Evolutionary conservation across 108 stramenopile species (phyloP), one percentile per base, ranked within the genome.

Genomic region (Nitzschia putrida): DNA sequence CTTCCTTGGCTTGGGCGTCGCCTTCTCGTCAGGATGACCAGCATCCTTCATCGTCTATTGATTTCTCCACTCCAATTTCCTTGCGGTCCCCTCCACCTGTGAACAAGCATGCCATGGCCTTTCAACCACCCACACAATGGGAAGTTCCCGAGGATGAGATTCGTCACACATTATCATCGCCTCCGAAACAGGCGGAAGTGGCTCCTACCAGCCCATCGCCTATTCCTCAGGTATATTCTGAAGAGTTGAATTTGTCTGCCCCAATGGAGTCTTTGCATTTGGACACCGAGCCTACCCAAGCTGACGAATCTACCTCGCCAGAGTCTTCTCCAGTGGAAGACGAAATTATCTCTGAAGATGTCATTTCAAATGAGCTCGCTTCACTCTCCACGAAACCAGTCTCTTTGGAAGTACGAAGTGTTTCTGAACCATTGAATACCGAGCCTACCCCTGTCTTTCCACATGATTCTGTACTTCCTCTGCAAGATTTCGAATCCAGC

Each of bases 61-160:
- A 18, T 49, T 49, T 4, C 6, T 16, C 14, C 47, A 63, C 61
- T 3, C 61, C 61, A 8, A 21, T 63, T 13, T 14, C 37, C 7
- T 39, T 63, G 16, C 16, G 24, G 6, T 63, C 61, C 1, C 61
- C 61, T 1, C 61, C 61, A 3, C 16, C 16, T 7, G 18, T 63
- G 43, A 16, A 40, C 44, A 63, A 63, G 44, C 61, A 63, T n/a
- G 23, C 61, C 44, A 63, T 63, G 61, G 3, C 61, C 0, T 59
- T 29, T 8, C 29, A 71, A 12, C 50, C 59, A 11, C 16, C 42
- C 9, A 49, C 10, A 7, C 45, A 10, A 49, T 20, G 22, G 40
- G 57, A 57, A 47, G 47, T 18, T 1, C 47, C 14, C 18, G 23
- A 20, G 37, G 38, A 5, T 13, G 50, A 42, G 25, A 34, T 34